These are phyloP conservation scores for Cryphonectria radicalis DNA, from an alignment of 2,329 filamentous ascomycete species.

Conservation along the genomic window DNA sequence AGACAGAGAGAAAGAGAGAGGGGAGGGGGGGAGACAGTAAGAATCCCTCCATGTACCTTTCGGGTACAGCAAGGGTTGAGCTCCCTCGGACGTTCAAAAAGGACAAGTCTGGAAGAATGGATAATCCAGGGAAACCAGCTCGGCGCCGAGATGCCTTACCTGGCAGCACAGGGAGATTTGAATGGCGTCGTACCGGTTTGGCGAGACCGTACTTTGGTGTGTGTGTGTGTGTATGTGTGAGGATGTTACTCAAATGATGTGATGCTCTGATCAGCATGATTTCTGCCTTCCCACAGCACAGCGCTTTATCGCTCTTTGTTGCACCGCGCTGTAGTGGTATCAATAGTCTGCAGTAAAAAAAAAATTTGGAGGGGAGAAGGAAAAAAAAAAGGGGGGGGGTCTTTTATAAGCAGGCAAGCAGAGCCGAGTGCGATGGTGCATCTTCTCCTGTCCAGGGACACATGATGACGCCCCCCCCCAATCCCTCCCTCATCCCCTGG, in stretches of 20 bases:
- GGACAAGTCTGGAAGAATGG: neutral
- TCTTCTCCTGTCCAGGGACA: neutral
- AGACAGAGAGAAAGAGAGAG: neutral
- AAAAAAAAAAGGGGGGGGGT: neutral
- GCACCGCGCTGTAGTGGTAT: constrained; percentile 9
- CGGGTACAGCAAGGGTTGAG: neutral
- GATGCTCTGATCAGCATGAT: constrained; percentile 18
- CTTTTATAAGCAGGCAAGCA: constrained; percentile 11
- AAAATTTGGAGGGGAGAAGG: neutral
- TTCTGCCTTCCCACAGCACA: neutral
- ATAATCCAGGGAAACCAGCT: neutral
- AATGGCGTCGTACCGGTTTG: neutral
- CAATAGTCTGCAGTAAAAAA: constrained; percentile 11
- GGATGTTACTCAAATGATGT: constrained; percentile 22
- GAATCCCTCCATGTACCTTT: neutral
- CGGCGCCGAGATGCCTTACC: neutral
- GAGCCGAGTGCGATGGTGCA: neutral
- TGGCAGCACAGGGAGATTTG: neutral
- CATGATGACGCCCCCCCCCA: neutral
- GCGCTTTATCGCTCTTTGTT: neutral
- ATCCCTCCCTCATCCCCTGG: neutral
- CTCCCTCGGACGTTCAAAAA: neutral
- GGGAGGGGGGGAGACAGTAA: neutral
- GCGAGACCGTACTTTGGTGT: neutral
- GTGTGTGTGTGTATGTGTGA: neutral